phyloP scores from a whole-genome alignment of 2,329 filamentous ascomycete species.

The Mycosphaerella arachidis region DNA sequence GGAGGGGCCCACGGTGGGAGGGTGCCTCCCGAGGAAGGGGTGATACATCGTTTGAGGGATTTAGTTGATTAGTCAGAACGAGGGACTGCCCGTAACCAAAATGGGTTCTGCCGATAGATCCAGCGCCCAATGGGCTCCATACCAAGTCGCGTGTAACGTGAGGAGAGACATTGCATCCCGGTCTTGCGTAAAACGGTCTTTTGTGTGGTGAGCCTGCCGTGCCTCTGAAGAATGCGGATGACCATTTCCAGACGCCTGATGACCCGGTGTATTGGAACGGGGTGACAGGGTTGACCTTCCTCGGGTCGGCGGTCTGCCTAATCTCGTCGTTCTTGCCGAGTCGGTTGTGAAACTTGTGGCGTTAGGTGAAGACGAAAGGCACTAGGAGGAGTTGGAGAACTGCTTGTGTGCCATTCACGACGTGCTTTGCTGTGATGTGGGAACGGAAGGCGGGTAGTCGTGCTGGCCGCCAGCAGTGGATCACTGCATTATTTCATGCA shows the following conservation, averaged over 20 bases:
- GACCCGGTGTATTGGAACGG: constrained; percentile 5
- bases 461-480: background rate
- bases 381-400: background rate
- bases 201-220: background rate
- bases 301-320: background rate
- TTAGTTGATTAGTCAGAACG: too few species aligned
- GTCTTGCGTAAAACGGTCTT: background rate
- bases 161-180: background rate
- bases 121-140: background rate
- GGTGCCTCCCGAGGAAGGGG: too few species aligned
- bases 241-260: constrained; percentile 4
- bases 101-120: too few species aligned
- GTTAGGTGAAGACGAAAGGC: background rate
- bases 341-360: constrained; percentile 2
- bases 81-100: too few species aligned
- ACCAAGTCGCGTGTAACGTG: background rate
- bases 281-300: background rate
- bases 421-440: background rate
- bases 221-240: constrained; percentile 4
- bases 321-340: background rate
- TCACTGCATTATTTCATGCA: background rate
- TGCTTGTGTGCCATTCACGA: background rate
- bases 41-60: too few species aligned
- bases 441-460: background rate
- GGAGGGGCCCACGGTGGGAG: too few species aligned